Evolutionary conservation across 129 eudicot genomes (phyloP), one percentile per base, ranked within the genome.

Genomic region (Ambrosia artemisiifolia): DNA sequence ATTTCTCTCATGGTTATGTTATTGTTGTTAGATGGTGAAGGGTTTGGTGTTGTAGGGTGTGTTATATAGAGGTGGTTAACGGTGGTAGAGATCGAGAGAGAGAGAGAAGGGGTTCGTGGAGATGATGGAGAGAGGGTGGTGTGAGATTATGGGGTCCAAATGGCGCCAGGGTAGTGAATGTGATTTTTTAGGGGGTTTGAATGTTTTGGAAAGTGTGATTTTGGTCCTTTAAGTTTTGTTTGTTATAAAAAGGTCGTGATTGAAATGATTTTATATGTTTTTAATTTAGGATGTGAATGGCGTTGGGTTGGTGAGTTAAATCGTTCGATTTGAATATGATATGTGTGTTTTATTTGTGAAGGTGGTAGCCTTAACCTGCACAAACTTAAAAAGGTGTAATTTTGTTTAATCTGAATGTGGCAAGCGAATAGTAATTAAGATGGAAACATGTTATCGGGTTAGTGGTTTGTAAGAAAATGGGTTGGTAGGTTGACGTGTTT

Each of bases 1-100:
- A 92, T 92, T 70, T 92, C 97, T 70, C 97, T 86, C 96, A 88
- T 88, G 79, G 50, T 85, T 55, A 24, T 24, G 28, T 61, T n/a
- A 42, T 8, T 7, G 24, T 1, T 9, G 6, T 18, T 5, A 11
- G 65, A 60, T 42, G 14, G 42, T 46, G 35, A 28, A 13, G 59
- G 35, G 24, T 24, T 66, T 46, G 57, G 2, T 11, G 16, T 35
- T 42, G 28, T 24, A 0, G 28, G 28, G 28, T 71, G 16, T 40
- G 63, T 40, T 62, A 38, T 24, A 72, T 46, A 71, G 81, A 32
- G 36, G 6, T 60, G 19, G 20, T 32, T 60, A 33, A 42, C 3
- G 65, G 57, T 18, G 65, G 5, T 11, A 5, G 59, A 6, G 67
- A 54, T 69, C 49, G 76, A 73, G 72, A 79, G 46, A 65, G 11